Percentiles rank a stretch among this genome's conserved stretches.
phyloP scores from a whole-genome alignment of 768 basidiomycete species.

The Lentinus tigrinus region DNA sequence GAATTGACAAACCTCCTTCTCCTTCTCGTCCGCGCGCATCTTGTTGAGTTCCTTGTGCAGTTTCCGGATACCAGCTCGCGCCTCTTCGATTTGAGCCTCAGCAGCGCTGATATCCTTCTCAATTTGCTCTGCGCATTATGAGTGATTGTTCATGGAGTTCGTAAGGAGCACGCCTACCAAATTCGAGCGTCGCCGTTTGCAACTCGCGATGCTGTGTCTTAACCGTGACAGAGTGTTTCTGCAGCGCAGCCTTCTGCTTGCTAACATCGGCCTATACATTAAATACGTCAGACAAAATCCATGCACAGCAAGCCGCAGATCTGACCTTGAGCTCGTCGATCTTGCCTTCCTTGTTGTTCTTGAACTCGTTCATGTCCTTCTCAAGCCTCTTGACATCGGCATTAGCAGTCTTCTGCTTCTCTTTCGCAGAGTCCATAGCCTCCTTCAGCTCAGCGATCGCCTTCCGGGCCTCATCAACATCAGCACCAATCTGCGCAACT shows the following conservation, averaged over 20 bases:
- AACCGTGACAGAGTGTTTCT: constrained; percentile 77
- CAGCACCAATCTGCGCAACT: constrained; percentile 62
- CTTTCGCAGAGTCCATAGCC: constrained; percentile 62
- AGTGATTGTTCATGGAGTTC: no score
- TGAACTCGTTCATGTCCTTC: constrained; percentile 97
- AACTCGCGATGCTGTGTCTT: constrained; percentile 89
- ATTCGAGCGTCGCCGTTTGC: constrained; percentile 82
- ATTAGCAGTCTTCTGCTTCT: constrained; percentile 74
- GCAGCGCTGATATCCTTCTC: constrained; percentile 66
- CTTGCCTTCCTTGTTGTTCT: constrained; percentile 98
- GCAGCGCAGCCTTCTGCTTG: constrained; percentile 76
- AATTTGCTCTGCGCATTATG: constrained; percentile 62
- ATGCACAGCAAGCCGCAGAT: neutral
- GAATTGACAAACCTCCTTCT: constrained; percentile 40
- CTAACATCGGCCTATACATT: constrained; percentile 65
- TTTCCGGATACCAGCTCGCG: constrained; percentile 46
- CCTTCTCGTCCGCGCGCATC: constrained; percentile 48
- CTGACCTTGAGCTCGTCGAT: constrained; percentile 87
- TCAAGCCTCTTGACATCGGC: constrained; percentile 85
- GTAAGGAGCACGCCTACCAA: constrained; percentile 52
- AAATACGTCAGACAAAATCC: neutral
- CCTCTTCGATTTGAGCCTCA: constrained; percentile 42
- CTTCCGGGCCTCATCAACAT: constrained; percentile 72
- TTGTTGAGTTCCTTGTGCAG: constrained; percentile 63
- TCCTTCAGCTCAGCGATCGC: constrained; percentile 56